Conservation (phyloP, 257 asterid species). For the Primulina huaijiensis region DNA sequence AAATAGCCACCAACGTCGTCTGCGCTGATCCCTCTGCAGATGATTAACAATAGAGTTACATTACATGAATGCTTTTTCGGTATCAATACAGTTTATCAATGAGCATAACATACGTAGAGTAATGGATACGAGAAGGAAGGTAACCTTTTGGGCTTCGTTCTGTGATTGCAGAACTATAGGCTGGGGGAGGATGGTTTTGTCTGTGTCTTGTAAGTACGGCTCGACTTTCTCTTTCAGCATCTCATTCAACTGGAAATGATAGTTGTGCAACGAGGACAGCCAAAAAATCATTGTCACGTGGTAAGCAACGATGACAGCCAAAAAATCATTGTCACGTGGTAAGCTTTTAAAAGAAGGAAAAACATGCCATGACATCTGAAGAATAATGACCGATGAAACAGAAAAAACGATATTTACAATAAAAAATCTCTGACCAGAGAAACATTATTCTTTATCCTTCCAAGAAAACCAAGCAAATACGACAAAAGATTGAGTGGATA, state of each 20-base stretch:
- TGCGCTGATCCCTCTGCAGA: background rate
- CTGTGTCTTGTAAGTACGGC: constrained; percentile 67
- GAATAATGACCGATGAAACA: too few relatives aligned
- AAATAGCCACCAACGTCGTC: background rate
- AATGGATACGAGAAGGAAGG: background rate
- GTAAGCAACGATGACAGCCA: background rate
- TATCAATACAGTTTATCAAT: background rate
- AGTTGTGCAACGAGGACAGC: constrained; percentile 3
- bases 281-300: constrained; percentile 19
- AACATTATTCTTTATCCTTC: background rate
- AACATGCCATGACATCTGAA: background rate
- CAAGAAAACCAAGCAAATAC: background rate
- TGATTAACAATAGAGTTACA: background rate
- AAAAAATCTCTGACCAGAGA: background rate
- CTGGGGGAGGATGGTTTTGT: constrained; percentile 53
- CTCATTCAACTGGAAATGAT: constrained; percentile 65
- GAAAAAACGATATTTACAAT: too few relatives aligned
- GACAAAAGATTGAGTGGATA: background rate
- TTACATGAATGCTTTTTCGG: background rate
- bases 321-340: constrained; percentile 12
- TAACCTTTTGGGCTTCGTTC: constrained; percentile 29
- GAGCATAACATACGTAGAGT: background rate
- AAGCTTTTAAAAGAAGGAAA: constrained; percentile 4
- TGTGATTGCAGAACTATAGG: constrained; percentile 54
- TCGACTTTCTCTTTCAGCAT: constrained; percentile 77